Evolutionary conservation across 148 eudicot species (phyloP), one percentile per base, ranked within the genome.

Genomic region (Tetragonia tetragonoides): DNA sequence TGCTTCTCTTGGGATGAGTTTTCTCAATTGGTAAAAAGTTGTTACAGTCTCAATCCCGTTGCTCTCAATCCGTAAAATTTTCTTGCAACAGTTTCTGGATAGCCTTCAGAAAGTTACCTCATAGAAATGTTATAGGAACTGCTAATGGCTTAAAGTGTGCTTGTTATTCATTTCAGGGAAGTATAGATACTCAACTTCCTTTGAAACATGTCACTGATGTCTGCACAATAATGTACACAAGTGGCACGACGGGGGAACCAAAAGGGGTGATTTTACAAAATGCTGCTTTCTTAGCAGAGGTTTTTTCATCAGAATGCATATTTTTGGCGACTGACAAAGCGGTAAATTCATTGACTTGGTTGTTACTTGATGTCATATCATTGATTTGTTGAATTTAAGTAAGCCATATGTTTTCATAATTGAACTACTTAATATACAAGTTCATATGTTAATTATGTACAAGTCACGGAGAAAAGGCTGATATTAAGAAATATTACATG

Each of bases 231-330:
- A 95, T 95, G 99, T 95, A 95, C 76, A 95, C 99, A 20, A 95
- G 99, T 76, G 96, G 99, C 73, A 95, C 99, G 6, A 95, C 95
- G 0, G 99, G 97, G 70, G 99, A 93, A 72, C 98, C 98, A 39
- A 96, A 96, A 75, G 98, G 99, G 24, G 99, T 96, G 81, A 89
- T 96, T 82, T 82, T 96, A 66, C 75, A 78, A 37, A 95, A 93
- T 69, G 83, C 78, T 68, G 90, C 93, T 74, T 86, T 93, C 77
- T 75, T 87, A 77, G 86, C 90, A 21, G 88, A 86, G 84, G 97
- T 96, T 47, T 82, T 84, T 60, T 85, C 97, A 16, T 79, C 85
- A 65, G 90, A 91, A 77, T 91, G 88, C 75, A 74, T 93, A 53
- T 87, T 93, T 69, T 10, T 18, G 18, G 83, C 77, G 78, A 96